phyloP scores from a whole-genome alignment of 139 green algal species.

The Picochlorum sp. region DNA sequence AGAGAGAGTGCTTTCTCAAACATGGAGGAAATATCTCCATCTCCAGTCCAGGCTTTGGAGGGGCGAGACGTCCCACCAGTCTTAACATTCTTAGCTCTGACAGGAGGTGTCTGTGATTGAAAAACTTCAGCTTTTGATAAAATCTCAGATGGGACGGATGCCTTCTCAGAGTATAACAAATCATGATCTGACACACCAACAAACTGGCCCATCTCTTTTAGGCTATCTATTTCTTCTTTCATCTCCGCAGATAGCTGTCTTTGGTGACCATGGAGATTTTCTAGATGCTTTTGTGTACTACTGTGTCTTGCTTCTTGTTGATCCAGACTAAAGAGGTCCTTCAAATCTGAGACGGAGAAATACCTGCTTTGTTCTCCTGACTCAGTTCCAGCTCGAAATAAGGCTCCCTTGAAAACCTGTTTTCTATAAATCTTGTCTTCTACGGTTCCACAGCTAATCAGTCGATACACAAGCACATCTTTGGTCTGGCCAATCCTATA shows the following conservation, averaged over 20 bases:
- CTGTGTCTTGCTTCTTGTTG: constrained; percentile 38
- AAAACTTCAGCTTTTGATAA: not conserved
- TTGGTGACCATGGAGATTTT: constrained; percentile 54
- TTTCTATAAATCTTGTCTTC: constrained; percentile 89
- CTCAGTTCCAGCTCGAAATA: constrained; percentile 62
- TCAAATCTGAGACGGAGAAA: constrained; percentile 55
- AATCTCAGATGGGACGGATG: constrained; percentile 7
- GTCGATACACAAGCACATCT: constrained; percentile 72
- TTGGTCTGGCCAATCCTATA: constrained; percentile 73
- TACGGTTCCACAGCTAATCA: constrained; percentile 81
- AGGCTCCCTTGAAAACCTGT: constrained; percentile 75
- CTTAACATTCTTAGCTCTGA: no score
- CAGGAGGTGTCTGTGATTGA: no score
- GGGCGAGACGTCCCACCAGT: no score
- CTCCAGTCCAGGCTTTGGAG: constrained; percentile 8
- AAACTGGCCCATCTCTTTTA: constrained; percentile 30
- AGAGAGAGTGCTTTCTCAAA: constrained; percentile 7
- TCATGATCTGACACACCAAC: constrained; percentile 72
- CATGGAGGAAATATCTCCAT: constrained; percentile 9
- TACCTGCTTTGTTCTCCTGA: constrained; percentile 65
- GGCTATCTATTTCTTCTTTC: constrained; percentile 35
- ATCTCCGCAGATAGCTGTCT: constrained; percentile 27
- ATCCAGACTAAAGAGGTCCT: constrained; percentile 65
- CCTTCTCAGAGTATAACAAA: constrained; percentile 61
- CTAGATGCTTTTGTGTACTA: constrained; percentile 58